Conservation (phyloP, 257 asterid genomes). For the Forsythia viridissima region DNA sequence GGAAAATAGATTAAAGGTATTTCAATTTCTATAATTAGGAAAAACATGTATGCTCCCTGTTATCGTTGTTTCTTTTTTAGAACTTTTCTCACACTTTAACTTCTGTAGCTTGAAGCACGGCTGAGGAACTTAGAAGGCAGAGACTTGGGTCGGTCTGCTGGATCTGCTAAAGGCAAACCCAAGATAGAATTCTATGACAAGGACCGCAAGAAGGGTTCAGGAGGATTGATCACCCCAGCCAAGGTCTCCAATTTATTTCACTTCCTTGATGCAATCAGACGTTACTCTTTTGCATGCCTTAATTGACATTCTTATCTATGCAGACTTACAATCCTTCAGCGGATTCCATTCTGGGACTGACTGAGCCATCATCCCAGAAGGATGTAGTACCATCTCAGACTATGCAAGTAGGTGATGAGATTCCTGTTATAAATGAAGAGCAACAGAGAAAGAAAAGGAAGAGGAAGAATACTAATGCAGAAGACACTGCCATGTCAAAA, state of each 20-base stretch:
- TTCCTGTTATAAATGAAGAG: slow-evolving; percentile 32
- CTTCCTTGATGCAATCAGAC: not conserved
- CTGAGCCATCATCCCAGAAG: slow-evolving; percentile 27
- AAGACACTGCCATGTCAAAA: slow-evolving; percentile 16
- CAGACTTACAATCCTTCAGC: slow-evolving; percentile 61
- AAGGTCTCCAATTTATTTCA: slow-evolving; percentile 41
- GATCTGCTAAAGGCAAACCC: slow-evolving; percentile 83
- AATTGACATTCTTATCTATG: slow-evolving; percentile 10
- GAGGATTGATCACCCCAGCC: slow-evolving; percentile 72
- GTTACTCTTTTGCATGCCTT: not conserved
- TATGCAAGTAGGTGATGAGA: slow-evolving; percentile 28
- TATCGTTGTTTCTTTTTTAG: not conserved
- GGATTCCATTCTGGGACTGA: slow-evolving; percentile 41
- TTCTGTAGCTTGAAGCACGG: slow-evolving; percentile 72
- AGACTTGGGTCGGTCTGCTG: slow-evolving; percentile 69
- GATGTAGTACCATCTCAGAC: slow-evolving; percentile 19
- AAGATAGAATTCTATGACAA: slow-evolving; percentile 79
- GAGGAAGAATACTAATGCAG: slow-evolving; percentile 32
- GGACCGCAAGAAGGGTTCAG: slow-evolving; percentile 75
- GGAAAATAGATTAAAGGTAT: slow-evolving; percentile 71
- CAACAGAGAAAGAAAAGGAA: slow-evolving; percentile 46
- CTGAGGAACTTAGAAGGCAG: slow-evolving; percentile 72
- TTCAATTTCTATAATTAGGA: not conserved
- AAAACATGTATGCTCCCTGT: not conserved
- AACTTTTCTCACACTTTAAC: not conserved